These are phyloP conservation scores for Penicillium turbatum DNA, from an alignment of 495 filamentous ascomycete species.

Conservation along the genomic window DNA sequence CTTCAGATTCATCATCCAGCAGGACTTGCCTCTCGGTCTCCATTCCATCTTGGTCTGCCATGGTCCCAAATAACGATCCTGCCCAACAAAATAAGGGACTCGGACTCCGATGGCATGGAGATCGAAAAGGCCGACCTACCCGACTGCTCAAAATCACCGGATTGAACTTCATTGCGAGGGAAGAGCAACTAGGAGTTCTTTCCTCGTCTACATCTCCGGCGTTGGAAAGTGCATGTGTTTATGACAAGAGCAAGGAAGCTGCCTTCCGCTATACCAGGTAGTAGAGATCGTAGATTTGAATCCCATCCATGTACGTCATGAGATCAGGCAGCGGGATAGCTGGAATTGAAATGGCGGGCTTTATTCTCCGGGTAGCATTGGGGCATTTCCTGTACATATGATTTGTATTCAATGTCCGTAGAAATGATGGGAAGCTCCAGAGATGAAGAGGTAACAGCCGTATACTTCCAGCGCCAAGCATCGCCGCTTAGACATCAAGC, in stretches of 20 bases:
- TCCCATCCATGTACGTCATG: constrained; percentile 31
- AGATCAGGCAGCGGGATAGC: constrained; percentile 15
- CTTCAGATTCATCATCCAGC: constrained; percentile 14
- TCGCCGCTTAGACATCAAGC: constrained; percentile 15
- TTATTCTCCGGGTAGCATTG: too few relatives aligned
- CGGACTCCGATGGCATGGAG: constrained; percentile 10
- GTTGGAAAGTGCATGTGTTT: not conserved
- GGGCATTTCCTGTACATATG: not conserved
- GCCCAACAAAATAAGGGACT: not conserved
- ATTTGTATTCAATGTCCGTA: not conserved
- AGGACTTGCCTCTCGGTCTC: constrained; percentile 2
- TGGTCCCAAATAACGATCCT: constrained; percentile 4
- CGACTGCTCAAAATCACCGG: not conserved
- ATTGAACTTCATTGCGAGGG: constrained; percentile 16
- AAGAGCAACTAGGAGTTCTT: constrained; percentile 12
- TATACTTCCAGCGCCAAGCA: constrained; percentile 14
- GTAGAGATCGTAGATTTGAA: constrained; percentile 21
- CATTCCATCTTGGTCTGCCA: constrained; percentile 10
- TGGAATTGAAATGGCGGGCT: constrained; percentile 17
- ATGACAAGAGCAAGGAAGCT: constrained; percentile 10
- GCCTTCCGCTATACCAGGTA: not conserved
- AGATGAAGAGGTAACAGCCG: not conserved
- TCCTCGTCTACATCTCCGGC: not conserved
- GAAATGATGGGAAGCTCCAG: not conserved
- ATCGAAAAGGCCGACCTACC: not conserved